Evolutionary conservation across 2,329 filamentous ascomycete genomes (phyloP), one percentile per base, ranked within the genome.

Genomic region (Catunica adiposa): DNA sequence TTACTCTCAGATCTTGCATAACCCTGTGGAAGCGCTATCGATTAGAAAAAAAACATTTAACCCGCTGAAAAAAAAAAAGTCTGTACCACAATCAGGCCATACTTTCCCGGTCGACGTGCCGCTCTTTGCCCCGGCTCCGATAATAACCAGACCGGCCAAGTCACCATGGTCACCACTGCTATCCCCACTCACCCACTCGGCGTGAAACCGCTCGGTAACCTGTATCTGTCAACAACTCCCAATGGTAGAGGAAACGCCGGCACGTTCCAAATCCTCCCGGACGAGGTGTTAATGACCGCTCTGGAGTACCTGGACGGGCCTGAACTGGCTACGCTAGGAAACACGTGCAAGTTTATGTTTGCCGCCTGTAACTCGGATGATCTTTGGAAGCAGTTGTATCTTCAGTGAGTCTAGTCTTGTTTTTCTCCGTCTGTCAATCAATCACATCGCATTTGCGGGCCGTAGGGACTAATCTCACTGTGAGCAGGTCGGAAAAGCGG

Each of bases 121-220:
- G n/a, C n/a, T n/a, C 8, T 44, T 22, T 44, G 8, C 20, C 40
- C 20, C 15, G 40, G 8, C 15, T 44, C 20, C 15, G 14, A n/a
- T n/a, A 8, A 44, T 22, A 7, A 44, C 40, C 15, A 44, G 20
- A 7, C 20, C 20, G 23, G 14, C 2, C 2, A 38, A 38, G 29
- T 4, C 14, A 26, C 20, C 22, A 50, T 51, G n/a, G 26, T 29
- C 15, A 29, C 47, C 9, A 15, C 50, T 62, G 77, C 79, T 47
- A 82, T 94, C 54, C 84, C 84, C 53, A 73, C 75, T 40, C 90
- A 97, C 71, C 88, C 88, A 38, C 72, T 95, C 50, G 84, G 84
- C 31, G 75, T 97, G 61, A 92, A 89, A 65, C 90, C 92, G 1
- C 77, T 84, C 59, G 92, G 90, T 38, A 97, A 98, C 71, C 82